These are phyloP conservation scores for Mortierella sp. DNA, from an alignment of 371 early-diverging fungal species.

Conservation along the genomic window DNA sequence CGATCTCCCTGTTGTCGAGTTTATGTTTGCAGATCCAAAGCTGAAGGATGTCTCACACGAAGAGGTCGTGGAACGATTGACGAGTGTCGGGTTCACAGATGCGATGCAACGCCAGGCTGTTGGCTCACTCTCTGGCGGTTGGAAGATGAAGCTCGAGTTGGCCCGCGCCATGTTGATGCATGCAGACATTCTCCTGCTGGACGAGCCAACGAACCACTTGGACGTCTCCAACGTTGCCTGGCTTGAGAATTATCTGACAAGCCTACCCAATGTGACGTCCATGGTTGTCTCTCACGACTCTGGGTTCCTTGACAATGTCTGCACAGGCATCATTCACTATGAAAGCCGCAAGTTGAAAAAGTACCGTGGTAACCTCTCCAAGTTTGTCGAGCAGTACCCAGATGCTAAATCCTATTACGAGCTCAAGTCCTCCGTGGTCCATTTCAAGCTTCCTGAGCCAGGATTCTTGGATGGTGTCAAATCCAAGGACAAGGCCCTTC, in stretches of 20 bases:
- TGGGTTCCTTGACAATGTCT: slow-evolving; percentile 86
- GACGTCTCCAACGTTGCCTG: slow-evolving; percentile 84
- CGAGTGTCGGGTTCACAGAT: slow-evolving; percentile 72
- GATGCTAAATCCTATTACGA: slow-evolving; percentile 79
- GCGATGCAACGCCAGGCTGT: slow-evolving; percentile 70
- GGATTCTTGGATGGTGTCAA: slow-evolving; percentile 77
- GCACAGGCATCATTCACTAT: slow-evolving; percentile 85
- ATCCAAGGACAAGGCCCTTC: slow-evolving; percentile 74
- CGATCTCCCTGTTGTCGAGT: slow-evolving; percentile 73
- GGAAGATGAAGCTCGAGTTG: slow-evolving; percentile 89
- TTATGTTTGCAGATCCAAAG: slow-evolving; percentile 63
- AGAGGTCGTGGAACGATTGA: slow-evolving; percentile 62
- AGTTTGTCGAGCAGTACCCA: slow-evolving; percentile 81
- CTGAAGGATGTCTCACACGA: slow-evolving; percentile 61
- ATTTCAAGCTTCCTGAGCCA: slow-evolving; percentile 75
- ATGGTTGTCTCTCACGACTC: slow-evolving; percentile 92
- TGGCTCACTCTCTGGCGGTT: slow-evolving; percentile 84
- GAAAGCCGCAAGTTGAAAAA: slow-evolving; percentile 76
- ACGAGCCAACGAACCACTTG: slow-evolving; percentile 94
- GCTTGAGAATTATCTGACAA: slow-evolving; percentile 82
- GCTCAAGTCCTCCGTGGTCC: slow-evolving; percentile 61
- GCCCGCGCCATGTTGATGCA: slow-evolving; percentile 83
- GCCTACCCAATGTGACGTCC: slow-evolving; percentile 75
- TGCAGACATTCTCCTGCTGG: slow-evolving; percentile 86
- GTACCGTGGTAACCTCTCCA: slow-evolving; percentile 84